These are phyloP conservation scores for Saccharomycopsis babjevae DNA, from an alignment of 805 yeast genomes.

Conservation along the genomic window DNA sequence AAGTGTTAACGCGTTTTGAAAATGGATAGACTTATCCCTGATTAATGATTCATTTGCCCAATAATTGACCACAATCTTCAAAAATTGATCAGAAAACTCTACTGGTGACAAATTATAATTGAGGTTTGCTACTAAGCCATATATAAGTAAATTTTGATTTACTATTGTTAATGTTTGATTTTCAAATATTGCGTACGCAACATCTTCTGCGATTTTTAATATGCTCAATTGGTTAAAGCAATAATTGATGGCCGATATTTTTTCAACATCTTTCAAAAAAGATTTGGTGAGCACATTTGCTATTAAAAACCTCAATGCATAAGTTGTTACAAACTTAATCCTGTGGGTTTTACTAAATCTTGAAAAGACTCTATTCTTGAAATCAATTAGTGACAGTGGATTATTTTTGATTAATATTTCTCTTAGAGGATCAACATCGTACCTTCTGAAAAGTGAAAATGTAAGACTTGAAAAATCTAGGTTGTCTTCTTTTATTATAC, in stretches of 20 bases:
- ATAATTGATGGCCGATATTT: neutral
- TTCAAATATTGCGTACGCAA: neutral
- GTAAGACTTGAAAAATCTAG: neutral
- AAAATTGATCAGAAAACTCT: constrained; percentile 2
- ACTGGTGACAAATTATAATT: neutral
- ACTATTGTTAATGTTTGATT: neutral
- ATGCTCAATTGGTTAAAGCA: neutral
- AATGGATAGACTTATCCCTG: constrained; percentile 2
- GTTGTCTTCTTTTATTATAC: neutral
- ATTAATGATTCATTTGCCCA: constrained; percentile 10
- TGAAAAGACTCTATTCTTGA: neutral
- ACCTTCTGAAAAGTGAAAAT: neutral
- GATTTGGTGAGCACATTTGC: neutral
- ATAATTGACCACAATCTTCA: neutral
- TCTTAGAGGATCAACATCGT: neutral
- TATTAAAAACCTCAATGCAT: neutral
- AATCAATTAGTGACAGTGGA: neutral
- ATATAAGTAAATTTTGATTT: neutral
- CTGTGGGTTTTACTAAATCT: neutral
- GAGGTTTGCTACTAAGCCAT: neutral
- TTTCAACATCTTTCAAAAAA: neutral
- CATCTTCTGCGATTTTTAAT: neutral
- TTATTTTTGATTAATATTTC: neutral
- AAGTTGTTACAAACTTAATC: neutral
- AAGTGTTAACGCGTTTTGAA: constrained; percentile 9